Evolutionary conservation across 2,329 filamentous ascomycete genomes (phyloP).

Genomic region (Trichoderma brevicompactum): DNA sequence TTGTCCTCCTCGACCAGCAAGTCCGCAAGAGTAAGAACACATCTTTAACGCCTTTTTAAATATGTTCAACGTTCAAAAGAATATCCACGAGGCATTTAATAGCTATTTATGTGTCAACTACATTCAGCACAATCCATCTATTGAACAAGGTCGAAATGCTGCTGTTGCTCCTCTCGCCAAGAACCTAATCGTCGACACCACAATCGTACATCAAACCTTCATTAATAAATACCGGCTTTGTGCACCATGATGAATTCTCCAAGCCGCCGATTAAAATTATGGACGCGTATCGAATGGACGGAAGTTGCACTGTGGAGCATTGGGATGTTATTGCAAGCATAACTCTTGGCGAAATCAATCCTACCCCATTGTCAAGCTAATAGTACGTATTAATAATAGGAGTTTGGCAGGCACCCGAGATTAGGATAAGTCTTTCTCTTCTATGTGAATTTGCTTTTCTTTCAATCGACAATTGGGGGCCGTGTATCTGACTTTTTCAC

Average conservation of each 20-base stretch:
- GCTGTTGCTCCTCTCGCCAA: slow-evolving; percentile 6
- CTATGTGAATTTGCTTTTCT: too few relatives aligned
- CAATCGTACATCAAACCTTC: not conserved
- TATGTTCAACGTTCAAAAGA: slow-evolving; percentile 4
- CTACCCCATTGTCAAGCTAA: not conserved
- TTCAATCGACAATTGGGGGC: not conserved
- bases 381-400: not conserved
- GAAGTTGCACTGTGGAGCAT: slow-evolving; percentile 21
- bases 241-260: not conserved
- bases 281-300: slow-evolving; percentile 16
- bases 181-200: not conserved
- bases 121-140: slow-evolving; percentile 18
- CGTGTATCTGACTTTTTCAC: too few relatives aligned
- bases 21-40: not conserved
- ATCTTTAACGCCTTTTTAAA: not conserved
- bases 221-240: slow-evolving; percentile 1
- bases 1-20: slow-evolving; percentile 5
- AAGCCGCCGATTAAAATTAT: not conserved
- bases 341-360: slow-evolving; percentile 19
- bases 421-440: not conserved
- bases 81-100: slow-evolving; percentile 3
- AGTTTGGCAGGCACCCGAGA: too few relatives aligned
- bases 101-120: slow-evolving; percentile 16
- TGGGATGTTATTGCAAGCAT: slow-evolving; percentile 19
- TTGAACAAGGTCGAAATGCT: slow-evolving; percentile 17